A percentile compares a stretch with the other conserved stretches of the same genome.
Evolutionary conservation across 371 early-diverging fungal genomes (phyloP).

Genomic region (Entomophthora muscae): DNA sequence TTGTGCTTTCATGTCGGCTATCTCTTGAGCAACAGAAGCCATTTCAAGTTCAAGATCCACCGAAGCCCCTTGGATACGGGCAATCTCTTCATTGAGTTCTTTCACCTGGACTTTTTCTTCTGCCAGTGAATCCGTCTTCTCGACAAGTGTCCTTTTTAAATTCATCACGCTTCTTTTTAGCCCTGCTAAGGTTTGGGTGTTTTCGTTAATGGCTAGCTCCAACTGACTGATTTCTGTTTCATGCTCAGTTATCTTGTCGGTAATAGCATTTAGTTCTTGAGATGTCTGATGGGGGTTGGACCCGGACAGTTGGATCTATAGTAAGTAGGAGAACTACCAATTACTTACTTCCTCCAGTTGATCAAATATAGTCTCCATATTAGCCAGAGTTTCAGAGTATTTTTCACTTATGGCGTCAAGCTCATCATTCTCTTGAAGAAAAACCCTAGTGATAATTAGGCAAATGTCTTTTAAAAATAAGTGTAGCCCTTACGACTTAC

Average conservation of each 20-base stretch:
- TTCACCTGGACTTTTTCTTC: neutral
- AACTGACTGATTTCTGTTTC: neutral
- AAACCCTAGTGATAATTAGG: neutral
- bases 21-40: neutral
- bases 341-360: neutral
- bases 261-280: neutral
- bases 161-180: neutral
- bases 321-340: neutral
- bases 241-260: neutral
- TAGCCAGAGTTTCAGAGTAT: neutral
- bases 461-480: neutral
- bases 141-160: neutral
- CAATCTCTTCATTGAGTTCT: neutral
- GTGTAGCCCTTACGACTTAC: neutral
- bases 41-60: neutral
- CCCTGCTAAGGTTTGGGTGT: neutral
- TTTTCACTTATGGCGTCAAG: neutral
- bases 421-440: neutral
- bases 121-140: neutral
- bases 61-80: neutral
- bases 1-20: neutral
- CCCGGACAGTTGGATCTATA: neutral
- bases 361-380: neutral
- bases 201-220: neutral
- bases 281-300: neutral